Base-by-base conservation (phyloP, 2,329 filamentous ascomycete species). In the Claviceps purpurea region DNA sequence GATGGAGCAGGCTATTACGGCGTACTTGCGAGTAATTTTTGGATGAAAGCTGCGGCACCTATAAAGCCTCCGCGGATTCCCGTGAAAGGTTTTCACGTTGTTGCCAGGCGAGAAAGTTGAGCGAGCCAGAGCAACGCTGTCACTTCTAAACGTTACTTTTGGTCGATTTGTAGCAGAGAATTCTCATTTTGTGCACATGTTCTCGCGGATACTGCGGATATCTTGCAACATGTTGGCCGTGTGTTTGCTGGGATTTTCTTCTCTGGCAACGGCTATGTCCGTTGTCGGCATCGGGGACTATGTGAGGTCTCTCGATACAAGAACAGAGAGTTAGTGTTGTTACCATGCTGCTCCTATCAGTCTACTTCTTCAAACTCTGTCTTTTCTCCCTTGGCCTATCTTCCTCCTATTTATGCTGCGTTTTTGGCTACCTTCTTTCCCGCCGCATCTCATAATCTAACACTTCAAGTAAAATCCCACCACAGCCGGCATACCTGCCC, bases 211-310 rank as follows among this genome's bases (percentile, higher is more conserved):
- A 13, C 1, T 3, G 18, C 4, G 1, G n/a, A 47, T 20, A 22
- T 8, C n/a, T 13, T 38, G n/a, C 34, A 38, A 22, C 7, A 65
- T 65, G 63, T 58, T 54, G 48, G 46, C 58, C 49, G 49, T 57
- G 7, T 52, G 57, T 40, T 47, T 67, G 30, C 55, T 67, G 41
- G 61, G 61, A 1, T 54, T 62, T 2, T 57, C 56, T 22, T 57
- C 59, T 44, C 47, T 65, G 47, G 64, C 55, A 37, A 57, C 57
- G 34, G 63, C 62, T 18, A 57, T 57, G 16, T 62, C 64, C 6
- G 44, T 60, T 11, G 38, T 38, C 14, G 55, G 56, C 11, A 51
- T 65, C 11, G 49, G 60, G 10, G 58, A 60, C 47, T 64, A 67
- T 48, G 48, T 52, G 20, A 56, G 52, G 37, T 50, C 56, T 16